phyloP scores from a whole-genome alignment of 345 rosid species.

The Bruguiera sexangula region DNA sequence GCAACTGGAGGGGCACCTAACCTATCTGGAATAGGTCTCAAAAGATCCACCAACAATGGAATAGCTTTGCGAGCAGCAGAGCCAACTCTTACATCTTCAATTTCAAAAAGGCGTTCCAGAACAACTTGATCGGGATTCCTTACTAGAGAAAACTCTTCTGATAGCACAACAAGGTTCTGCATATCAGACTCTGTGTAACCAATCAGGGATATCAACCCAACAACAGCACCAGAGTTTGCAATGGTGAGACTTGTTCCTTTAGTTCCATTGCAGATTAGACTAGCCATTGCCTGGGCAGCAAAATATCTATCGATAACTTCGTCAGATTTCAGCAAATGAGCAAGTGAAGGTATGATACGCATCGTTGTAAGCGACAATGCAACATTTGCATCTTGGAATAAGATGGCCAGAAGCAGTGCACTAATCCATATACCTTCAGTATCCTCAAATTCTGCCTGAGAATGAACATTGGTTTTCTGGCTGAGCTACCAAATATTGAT shows the following conservation, averaged over 20 bases:
- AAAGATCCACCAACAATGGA: slow-evolving; percentile 81
- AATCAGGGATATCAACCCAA: slow-evolving; percentile 66
- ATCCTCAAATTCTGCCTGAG: slow-evolving; percentile 67
- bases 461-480: slow-evolving; percentile 7
- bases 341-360: slow-evolving; percentile 64
- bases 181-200: slow-evolving; percentile 64
- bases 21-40: slow-evolving; percentile 86
- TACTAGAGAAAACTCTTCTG: slow-evolving; percentile 61
- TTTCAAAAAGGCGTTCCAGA: slow-evolving; percentile 64
- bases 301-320: slow-evolving; percentile 69
- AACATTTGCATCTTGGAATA: slow-evolving; percentile 66
- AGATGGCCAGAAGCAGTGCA: slow-evolving; percentile 67
- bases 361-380: slow-evolving; percentile 58
- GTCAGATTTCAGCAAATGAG: slow-evolving; percentile 70
- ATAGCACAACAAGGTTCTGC: slow-evolving; percentile 47
- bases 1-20: slow-evolving; percentile 83
- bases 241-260: slow-evolving; percentile 62
- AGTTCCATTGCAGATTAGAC: slow-evolving; percentile 62
- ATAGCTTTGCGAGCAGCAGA: slow-evolving; percentile 71
- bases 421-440: slow-evolving; percentile 74
- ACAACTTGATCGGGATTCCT: slow-evolving; percentile 61
- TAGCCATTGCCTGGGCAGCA: slow-evolving; percentile 85
- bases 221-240: slow-evolving; percentile 81
- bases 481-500: slow-evolving; percentile 13
- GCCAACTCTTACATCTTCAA: slow-evolving; percentile 75